Evolutionary conservation across 192 early-diverging fungal genomes (phyloP), one percentile per base, ranked within the genome.

Genomic region (Linnemannia hyalina): DNA sequence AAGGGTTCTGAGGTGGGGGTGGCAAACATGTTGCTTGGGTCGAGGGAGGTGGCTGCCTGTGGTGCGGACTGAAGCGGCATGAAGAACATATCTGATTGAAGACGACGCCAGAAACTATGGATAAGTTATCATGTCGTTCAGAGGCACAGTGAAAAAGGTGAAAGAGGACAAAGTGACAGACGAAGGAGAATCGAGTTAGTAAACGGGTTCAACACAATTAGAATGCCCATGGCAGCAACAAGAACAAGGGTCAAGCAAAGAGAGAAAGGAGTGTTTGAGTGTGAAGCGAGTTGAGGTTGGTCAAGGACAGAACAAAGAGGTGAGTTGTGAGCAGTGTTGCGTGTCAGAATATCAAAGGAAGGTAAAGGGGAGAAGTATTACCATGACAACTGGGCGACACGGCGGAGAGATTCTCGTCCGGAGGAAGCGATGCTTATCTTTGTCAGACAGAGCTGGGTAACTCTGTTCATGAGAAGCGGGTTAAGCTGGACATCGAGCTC

Each of bases 361-460:
- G 57, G 7, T 1, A 60, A 60, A n/a, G 23, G 42, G 13, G n/a
- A 60, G 57, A n/a, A 60, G 9, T 60, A 60, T 80, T 80, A 80
- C 78, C 78, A 73, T 5, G 69, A 73, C 32, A 80, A 36, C 10
- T 49, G 70, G 22, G 78, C 78, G 18, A 73, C 52, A 26, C 78
- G 70, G 29, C 60, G 41, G 16, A 80, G 55, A 0, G 78, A 80
- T 47, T 80, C 70, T 22, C 78, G 78, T 7, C 78, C 78, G 38
- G 78, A 80, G 71, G 70, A 73, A 41, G 78, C 78, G 38, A 73
- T 70, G 18, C 57, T 70, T 52, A 80, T 73, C 78, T 80, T 80
- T 71, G 55, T 11, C 54, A 80, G 70, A 18, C 78, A 80, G 11
- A 72, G 70, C 57, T 73, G 70, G 22, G 55, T 70, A 32, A 80